Evolutionary conservation across 139 green algal genomes (phyloP), one percentile per base, ranked within the genome.

Genomic region (Zygnema circumcarinatum): DNA sequence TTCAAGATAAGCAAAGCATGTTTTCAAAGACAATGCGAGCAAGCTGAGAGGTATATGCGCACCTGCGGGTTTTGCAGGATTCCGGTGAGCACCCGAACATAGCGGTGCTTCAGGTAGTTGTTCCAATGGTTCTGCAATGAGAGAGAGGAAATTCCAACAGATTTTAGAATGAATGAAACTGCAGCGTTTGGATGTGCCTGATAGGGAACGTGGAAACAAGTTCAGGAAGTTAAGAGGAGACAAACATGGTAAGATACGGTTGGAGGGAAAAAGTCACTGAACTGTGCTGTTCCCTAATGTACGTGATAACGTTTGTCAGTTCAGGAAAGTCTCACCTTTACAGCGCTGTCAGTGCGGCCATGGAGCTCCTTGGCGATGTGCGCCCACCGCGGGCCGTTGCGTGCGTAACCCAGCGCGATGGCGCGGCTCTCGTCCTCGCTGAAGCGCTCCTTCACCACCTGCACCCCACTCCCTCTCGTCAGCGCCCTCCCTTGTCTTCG

Each of bases 91-190:
- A 76, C 38, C 39, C 39, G 47, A 29, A 52, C 47, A 52, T 83
- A 78, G 47, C 90, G 92, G 22, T 90, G 67, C 36, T 73, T 67
- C 16, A 90, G 53, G 35, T 68, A 91, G 22, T 78, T 85, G 83
- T 94, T 94, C 95, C 95, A 98, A 83, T 96, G 93, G 83, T 98
- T 98, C 90, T 98, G 33, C 73, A n/a, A n/a, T n/a, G 29, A 29
- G 29, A 35, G 56, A 29, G 29, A 35, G 29, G 56, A 35, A 35
- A 35, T n/a, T n/a, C n/a, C n/a, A n/a, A 29, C n/a, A 29, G 29
- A 29, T 35, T n/a, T n/a, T 35, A 72, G 29, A 72, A 35, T n/a
- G 56, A 29, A n/a, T n/a, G 56, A 72, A 35, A 72, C n/a, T 35
- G 29, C n/a, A n/a, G 56, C 56, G 56, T n/a, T 35, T 35, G 56